Evolutionary conservation across 2,329 filamentous ascomycete species (phyloP).

Genomic region (Emergomyces pasteurianus): DNA sequence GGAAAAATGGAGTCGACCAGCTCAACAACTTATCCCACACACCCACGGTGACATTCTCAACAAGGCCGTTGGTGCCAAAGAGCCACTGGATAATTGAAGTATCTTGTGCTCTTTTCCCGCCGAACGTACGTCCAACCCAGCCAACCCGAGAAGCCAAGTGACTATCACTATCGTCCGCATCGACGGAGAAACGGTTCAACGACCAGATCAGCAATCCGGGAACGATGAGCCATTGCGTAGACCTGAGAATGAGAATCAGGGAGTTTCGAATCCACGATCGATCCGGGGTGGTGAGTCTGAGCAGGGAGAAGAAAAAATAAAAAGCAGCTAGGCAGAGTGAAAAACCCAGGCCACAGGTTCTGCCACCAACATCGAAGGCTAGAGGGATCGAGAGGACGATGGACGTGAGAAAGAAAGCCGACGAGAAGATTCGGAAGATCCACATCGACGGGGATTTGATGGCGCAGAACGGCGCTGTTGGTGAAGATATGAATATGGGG

Average conservation of each 20-base stretch:
- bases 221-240: conserved; percentile 77
- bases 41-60: conserved; percentile 70
- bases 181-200: conserved; percentile 86
- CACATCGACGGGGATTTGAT: conserved; percentile 50
- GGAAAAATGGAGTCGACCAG: conserved; percentile 90
- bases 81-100: conserved; percentile 70
- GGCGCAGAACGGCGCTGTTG: neutral
- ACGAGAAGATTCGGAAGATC: conserved; percentile 68
- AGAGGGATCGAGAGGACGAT: conserved; percentile 93
- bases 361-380: conserved; percentile 93
- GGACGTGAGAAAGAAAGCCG: conserved; percentile 74
- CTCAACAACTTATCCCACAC: conserved; percentile 78
- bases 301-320: conserved; percentile 76
- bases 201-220: conserved; percentile 87
- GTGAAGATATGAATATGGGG: neutral
- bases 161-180: conserved; percentile 26
- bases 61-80: conserved; percentile 71
- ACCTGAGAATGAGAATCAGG: conserved; percentile 55
- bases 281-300: conserved; percentile 71
- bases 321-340: conserved; percentile 79
- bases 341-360: conserved; percentile 87
- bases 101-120: conserved; percentile 49
- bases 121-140: conserved; percentile 74
- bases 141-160: conserved; percentile 48
- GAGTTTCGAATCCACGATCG: conserved; percentile 62